Percentiles rank a stretch among this genome's conserved stretches.
Evolutionary conservation across 2,329 filamentous ascomycete species (phyloP).

Genomic region (Colletotrichum sp.): DNA sequence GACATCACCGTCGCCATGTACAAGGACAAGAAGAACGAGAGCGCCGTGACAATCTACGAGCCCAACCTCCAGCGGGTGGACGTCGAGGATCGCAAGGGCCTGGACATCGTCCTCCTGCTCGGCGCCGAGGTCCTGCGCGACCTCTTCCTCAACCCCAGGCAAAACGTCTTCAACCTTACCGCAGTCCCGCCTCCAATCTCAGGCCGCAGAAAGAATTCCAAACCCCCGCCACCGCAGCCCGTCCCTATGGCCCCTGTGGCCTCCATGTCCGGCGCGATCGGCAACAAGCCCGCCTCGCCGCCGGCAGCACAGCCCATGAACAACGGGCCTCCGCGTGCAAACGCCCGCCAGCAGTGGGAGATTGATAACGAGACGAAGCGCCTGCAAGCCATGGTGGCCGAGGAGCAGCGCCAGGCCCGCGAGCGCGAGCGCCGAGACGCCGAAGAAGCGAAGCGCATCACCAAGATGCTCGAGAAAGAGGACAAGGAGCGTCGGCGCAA

Average conservation of each 20-base stretch:
- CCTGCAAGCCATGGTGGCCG: constrained; percentile 59
- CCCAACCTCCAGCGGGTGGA: constrained; percentile 90
- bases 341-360: constrained; percentile 39
- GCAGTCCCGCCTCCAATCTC: constrained; percentile 37
- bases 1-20: constrained; percentile 96
- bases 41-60: constrained; percentile 82
- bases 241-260: constrained; percentile 21
- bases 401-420: constrained; percentile 55
- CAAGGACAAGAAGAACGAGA: constrained; percentile 70
- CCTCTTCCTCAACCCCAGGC: constrained; percentile 66
- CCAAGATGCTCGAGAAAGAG: constrained; percentile 71
- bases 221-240: constrained; percentile 33
- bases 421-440: constrained; percentile 59
- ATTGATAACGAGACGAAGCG: constrained; percentile 81
- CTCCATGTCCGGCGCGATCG: constrained; percentile 47
- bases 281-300: constrained; percentile 25
- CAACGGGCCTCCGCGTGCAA: constrained; percentile 31
- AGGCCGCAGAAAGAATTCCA: constrained; percentile 48
- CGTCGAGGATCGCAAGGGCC: constrained; percentile 90
- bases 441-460: constrained; percentile 57
- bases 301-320: constrained; percentile 21
- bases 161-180: constrained; percentile 80
- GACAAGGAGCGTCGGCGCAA: constrained; percentile 62
- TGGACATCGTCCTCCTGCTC: constrained; percentile 80
- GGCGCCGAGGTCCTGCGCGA: constrained; percentile 70